Percentiles rank a stretch among this genome's conserved stretches.
phyloP scores from a whole-genome alignment of 805 yeast species.

The Candida coquimbonensis region DNA sequence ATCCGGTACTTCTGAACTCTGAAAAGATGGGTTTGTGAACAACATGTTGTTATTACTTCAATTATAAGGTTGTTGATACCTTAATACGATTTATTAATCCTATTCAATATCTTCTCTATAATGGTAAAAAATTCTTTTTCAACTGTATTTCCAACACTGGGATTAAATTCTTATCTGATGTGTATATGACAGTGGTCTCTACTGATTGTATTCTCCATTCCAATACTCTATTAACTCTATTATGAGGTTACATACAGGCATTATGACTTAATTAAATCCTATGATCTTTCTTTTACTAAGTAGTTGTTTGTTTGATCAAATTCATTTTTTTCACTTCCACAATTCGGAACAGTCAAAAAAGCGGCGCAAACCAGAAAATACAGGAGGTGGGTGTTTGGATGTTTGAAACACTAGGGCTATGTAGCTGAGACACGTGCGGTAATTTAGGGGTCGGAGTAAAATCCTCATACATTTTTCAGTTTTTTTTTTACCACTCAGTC shows the following conservation, averaged over 20 bases:
- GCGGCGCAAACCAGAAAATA: not conserved
- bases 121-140: too few species aligned
- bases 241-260: conserved; percentile 33
- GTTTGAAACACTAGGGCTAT: conserved; percentile 1
- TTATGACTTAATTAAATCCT: conserved; percentile 27
- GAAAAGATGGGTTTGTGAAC: too few species aligned
- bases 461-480: not conserved
- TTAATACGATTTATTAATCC: too few species aligned
- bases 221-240: not conserved
- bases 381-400: not conserved
- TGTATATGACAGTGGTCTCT: not conserved
- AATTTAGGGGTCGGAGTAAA: conserved; percentile 1
- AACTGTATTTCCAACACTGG: too few species aligned
- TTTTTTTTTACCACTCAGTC: not conserved
- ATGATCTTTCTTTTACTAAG: not conserved
- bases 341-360: not conserved
- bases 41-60: too few species aligned
- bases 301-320: conserved; percentile 22
- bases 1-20: too few species aligned
- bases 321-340: conserved; percentile 14
- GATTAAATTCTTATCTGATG: too few species aligned
- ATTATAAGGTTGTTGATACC: too few species aligned
- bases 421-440: conserved; percentile 4
- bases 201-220: not conserved
- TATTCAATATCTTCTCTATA: too few species aligned